Evolutionary conservation across 2,329 filamentous ascomycete species (phyloP), one percentile per base, ranked within the genome.

Genomic region (Paramyrothecium sp.): DNA sequence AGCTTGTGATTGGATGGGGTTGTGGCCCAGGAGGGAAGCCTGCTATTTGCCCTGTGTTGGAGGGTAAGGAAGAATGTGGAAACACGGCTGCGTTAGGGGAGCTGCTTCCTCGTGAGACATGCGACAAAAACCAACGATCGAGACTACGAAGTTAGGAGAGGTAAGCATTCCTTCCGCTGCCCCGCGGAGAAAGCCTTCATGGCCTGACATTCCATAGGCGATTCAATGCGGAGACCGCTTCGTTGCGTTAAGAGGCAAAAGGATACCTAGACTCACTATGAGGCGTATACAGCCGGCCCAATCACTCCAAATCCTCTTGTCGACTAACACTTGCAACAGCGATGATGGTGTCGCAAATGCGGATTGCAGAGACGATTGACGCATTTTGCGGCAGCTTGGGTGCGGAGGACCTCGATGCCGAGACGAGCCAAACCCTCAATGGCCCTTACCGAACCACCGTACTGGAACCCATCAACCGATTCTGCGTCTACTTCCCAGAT

Each of bases 301-400:
- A 10, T 10, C 26, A 10, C 19, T n/a, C n/a, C n/a, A n/a, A n/a
- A 7, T 2, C n/a, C 21, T 19, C 16, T 30, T 30, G 50, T 53
- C 22, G n/a, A 47, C 64, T 68, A 54, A 68, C 60, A 33, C 50
- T 17, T 3, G 2, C 3, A 21, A 19, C 64, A 92, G 94, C 95
- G 65, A 99, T 99, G 95, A 99, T 95, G 17, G 94, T 95, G 54
- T 97, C 93, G 55, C 95, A 99, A 78, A 98, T 99, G 94, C 89
- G 94, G 71, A 98, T 99, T 74, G 95, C 95, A 63, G 95, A 99
- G 76, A 99, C 95, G 20, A 99, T 99, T 75, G 95, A 99, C 77
- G 95, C 95, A 46, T 99, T 99, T 76, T 99, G 99, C 78, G 95
- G 95, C 56, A 96, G 99, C 72, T 89, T 93, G 1, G 96, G 96